phyloP scores from a whole-genome alignment of 192 early-diverging fungal genomes.

The Diversispora epigaea region DNA sequence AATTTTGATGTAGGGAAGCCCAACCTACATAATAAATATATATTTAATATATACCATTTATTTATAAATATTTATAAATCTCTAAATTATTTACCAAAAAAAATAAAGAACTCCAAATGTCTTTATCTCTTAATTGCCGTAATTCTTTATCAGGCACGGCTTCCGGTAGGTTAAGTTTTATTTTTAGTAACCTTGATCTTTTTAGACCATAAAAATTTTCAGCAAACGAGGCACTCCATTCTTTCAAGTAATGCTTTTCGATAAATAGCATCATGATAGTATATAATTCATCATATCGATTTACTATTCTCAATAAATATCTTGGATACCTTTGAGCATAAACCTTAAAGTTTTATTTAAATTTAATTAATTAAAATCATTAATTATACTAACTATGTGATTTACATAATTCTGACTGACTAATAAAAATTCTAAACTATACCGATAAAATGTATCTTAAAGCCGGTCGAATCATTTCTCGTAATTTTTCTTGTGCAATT shows the following conservation, averaged over 20 bases:
- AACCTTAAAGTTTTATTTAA: conserved; percentile 46
- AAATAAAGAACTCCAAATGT: conserved; percentile 63
- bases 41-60: not conserved
- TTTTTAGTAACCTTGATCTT: conserved; percentile 50
- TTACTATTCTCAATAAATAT: conserved; percentile 70
- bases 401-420: not conserved
- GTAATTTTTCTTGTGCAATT: conserved; percentile 79
- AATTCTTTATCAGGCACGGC: conserved; percentile 35
- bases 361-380: not conserved
- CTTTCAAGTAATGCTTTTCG: conserved; percentile 80
- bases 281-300: conserved; percentile 82
- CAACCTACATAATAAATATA: conserved; percentile 43
- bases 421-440: conserved; percentile 25
- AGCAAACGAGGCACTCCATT: conserved; percentile 83
- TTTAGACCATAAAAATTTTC: conserved; percentile 93
- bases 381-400: not conserved
- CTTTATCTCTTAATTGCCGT: conserved; percentile 48
- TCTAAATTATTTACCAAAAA: conserved; percentile 50
- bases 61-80: not conserved
- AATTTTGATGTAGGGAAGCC: conserved; percentile 73
- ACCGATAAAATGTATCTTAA: conserved; percentile 78
- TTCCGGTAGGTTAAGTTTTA: conserved; percentile 19
- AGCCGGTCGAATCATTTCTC: conserved; percentile 81
- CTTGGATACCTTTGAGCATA: conserved; percentile 90
- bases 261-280: conserved; percentile 75